Base-by-base conservation (phyloP, 139 green algal species). In the Chlorella sp. region DNA sequence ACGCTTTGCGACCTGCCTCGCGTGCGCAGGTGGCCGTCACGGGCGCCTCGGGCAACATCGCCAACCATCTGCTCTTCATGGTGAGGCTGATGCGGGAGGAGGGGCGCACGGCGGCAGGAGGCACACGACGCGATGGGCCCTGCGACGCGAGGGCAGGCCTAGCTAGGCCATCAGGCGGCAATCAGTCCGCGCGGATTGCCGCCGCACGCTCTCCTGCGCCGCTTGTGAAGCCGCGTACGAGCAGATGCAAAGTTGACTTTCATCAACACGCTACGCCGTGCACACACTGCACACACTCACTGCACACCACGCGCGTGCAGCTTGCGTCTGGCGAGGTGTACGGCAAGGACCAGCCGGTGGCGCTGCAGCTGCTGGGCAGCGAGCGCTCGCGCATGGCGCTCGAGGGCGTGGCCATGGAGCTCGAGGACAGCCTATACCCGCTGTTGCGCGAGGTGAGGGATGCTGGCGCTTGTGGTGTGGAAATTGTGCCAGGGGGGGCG, bases 51-150 rank as follows among this genome's bases (percentile, higher is more conserved):
- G 93, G 93, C 27, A 88, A 93, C 77, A 97, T 97, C 34, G 87
- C 87, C 64, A 97, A 97, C 81, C 93, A 97, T 73, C 82, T 96
- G 49, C 82, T 96, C 14, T 97, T 97, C 83, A 96, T 94, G 91
- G 80, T 95, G 42, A 55, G 42, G 29, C 34, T 62, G 35, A n/a
- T n/a, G n/a, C n/a, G n/a, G n/a, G n/a, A n/a, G n/a, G n/a, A n/a
- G n/a, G n/a, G n/a, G n/a, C n/a, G n/a, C n/a, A n/a, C n/a, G n/a
- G n/a, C n/a, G n/a, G n/a, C n/a, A n/a, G n/a, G n/a, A n/a, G n/a
- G n/a, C n/a, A n/a, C n/a, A n/a, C n/a, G n/a, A n/a, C n/a, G n/a
- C n/a, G n/a, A n/a, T n/a, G n/a, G n/a, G n/a, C n/a, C n/a, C n/a
- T n/a, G n/a, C n/a, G n/a, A n/a, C n/a, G n/a, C n/a, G n/a, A n/a